These are phyloP conservation scores for Xerocomellus chrysenteron DNA, from an alignment of 768 basidiomycete species.

Conservation along the genomic window DNA sequence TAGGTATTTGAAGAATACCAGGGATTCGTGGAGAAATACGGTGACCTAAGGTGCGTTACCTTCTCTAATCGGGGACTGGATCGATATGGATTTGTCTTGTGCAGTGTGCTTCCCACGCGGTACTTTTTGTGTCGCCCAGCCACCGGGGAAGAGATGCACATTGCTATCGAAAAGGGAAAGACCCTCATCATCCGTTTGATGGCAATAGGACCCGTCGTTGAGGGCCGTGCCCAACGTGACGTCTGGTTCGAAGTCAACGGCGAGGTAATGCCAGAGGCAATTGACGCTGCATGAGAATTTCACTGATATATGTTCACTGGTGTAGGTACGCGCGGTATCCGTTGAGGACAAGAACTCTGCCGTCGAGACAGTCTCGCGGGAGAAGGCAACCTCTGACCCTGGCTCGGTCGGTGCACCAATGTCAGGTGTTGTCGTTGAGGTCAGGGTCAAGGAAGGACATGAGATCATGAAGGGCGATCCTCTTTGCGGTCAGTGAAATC, in stretches of 20 bases:
- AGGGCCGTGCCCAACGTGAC: slow-evolving; percentile 89
- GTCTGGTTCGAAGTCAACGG: slow-evolving; percentile 99
- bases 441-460: slow-evolving; percentile 95
- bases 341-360: slow-evolving; percentile 98
- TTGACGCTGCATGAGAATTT: slow-evolving; percentile 11
- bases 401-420: slow-evolving; percentile 97
- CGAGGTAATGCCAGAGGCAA: slow-evolving; percentile 53
- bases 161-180: slow-evolving; percentile 95
- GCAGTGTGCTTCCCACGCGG: slow-evolving; percentile 92
- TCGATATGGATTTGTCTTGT: slow-evolving; percentile 15
- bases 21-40: slow-evolving; percentile 92
- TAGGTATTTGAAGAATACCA: slow-evolving; percentile 98
- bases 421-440: slow-evolving; percentile 98
- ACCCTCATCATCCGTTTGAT: slow-evolving; percentile 94
- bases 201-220: slow-evolving; percentile 91
- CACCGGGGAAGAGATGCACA: slow-evolving; percentile 94
- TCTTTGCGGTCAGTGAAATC: slow-evolving; percentile 66
- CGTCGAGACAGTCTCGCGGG: slow-evolving; percentile 90
- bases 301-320: slow-evolving; percentile 13
- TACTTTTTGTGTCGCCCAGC: slow-evolving; percentile 94
- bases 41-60: slow-evolving; percentile 76
- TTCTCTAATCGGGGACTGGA: slow-evolving; percentile 1
- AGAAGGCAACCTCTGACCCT: slow-evolving; percentile 91
- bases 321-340: slow-evolving; percentile 86
- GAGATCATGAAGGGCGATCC: slow-evolving; percentile 99